phyloP scores from a whole-genome alignment of 495 filamentous ascomycete genomes.

The Hyphodiscus hymeniophilus region DNA sequence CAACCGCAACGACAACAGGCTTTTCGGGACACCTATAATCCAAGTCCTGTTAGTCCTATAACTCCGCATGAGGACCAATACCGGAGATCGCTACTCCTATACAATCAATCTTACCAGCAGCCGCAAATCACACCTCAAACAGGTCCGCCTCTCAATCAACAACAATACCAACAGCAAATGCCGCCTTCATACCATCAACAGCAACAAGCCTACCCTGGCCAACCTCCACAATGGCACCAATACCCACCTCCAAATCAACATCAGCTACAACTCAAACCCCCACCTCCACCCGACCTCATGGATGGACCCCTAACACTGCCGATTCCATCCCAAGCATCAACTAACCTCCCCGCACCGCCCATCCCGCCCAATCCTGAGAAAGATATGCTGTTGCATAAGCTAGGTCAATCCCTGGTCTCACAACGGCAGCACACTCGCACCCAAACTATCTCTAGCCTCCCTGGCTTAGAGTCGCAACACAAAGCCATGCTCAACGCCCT shows the following conservation, averaged over 20 bases:
- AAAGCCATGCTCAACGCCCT: conserved; percentile 62
- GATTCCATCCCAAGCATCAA: conserved; percentile 46
- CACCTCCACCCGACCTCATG: conserved; percentile 58
- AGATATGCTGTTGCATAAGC: conserved; percentile 71
- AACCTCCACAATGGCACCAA: conserved; percentile 13
- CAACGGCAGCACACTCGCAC: conserved; percentile 54
- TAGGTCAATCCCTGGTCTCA: conserved; percentile 58
- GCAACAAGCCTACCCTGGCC: conserved; percentile 4
- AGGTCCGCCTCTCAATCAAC: not conserved
- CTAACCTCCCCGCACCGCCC: conserved; percentile 59
- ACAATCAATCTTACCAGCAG: conserved; percentile 13
- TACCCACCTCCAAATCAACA: conserved; percentile 16
- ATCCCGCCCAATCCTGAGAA: conserved; percentile 97
- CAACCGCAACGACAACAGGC: conserved; percentile 17
- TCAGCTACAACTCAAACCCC: conserved; percentile 35
- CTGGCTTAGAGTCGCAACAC: conserved; percentile 72
- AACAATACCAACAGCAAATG: conserved; percentile 8
- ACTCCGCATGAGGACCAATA: conserved; percentile 5
- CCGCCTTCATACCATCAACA: conserved; percentile 22
- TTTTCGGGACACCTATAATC: conserved; percentile 9
- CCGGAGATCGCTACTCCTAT: conserved; percentile 2
- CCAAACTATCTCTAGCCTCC: conserved; percentile 61
- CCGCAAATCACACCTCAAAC: conserved; percentile 9
- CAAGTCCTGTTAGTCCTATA: conserved; percentile 19
- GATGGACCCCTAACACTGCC: conserved; percentile 53